Base-by-base conservation (phyloP, 371 early-diverging fungal species). In the Mortierella sp. region DNA sequence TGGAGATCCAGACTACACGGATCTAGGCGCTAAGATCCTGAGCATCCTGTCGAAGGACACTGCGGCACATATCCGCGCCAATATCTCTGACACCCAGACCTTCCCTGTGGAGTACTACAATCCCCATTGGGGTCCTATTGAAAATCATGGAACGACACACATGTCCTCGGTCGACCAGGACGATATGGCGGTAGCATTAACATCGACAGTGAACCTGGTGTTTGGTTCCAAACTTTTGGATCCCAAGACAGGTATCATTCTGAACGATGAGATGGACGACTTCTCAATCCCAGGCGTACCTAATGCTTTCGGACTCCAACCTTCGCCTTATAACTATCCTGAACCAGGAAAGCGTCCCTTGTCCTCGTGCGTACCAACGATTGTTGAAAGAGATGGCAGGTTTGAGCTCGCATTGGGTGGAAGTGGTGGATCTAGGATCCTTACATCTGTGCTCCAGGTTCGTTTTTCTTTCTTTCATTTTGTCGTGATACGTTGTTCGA, bases 211-310 rank as follows among this genome's bases (percentile, higher is more conserved):
- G 34, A 98, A 99, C 83, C 80, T 97, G 17, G 75, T 90, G 23
- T 99, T 98, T 86, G 99, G 99, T 2, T 91, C 97, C 0, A 91
- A 90, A 28, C 67, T 99, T 24, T 88, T 99, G 90, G 97, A 99
- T 80, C 89, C 89, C 4, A 82, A 61, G n/a, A 98, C 99, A 0
- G 99, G 99, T 23, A 85, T 99, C 23, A 91, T 99, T 32, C 84
- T 99, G 30, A 99, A 99, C 82, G 89, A 99, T 78, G 90, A 97
- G 71, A 97, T 99, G 93, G 99, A 99, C 80, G 99, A 99, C 71
- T 99, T 99, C 72, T 92, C 93, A 39, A 94, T 95, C 27, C 96
- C 97, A 26, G 91, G 91, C 44, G 70, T 79, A 9, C 86, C 93
- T 9, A 96, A 98, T 72, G 79, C 82, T 12, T 96, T 96, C 86